These are phyloP conservation scores for Metrosideros polymorpha DNA, from an alignment of 441 rosid genomes.

Conservation along the genomic window DNA sequence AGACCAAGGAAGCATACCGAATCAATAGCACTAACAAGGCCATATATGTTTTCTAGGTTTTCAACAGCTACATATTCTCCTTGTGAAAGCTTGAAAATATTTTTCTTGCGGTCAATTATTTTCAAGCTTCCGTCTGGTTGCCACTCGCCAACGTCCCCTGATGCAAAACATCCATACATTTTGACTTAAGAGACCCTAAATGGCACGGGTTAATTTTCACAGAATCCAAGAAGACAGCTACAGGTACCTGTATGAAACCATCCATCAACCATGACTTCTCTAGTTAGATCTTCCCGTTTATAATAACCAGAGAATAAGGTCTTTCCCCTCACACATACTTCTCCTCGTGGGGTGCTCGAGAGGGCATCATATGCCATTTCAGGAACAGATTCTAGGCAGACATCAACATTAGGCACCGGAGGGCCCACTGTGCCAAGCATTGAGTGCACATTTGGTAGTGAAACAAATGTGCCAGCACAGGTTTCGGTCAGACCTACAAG, in stretches of 20 bases:
- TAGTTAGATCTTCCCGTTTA: constrained; percentile 87
- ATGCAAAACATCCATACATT: constrained; percentile 1
- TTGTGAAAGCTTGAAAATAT: constrained; percentile 95
- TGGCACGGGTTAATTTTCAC: background rate
- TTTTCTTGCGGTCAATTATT: constrained; percentile 85
- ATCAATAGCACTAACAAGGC: constrained; percentile 47
- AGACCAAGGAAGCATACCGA: constrained; percentile 30
- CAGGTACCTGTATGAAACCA: constrained; percentile 89
- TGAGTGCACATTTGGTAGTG: constrained; percentile 64
- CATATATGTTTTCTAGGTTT: constrained; percentile 75
- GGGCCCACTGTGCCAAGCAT: constrained; percentile 97
- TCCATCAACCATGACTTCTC: constrained; percentile 80
- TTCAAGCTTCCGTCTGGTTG: constrained; percentile 94
- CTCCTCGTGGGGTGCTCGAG: constrained; percentile 69
- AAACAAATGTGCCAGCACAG: constrained; percentile 93
- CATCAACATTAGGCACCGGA: constrained; percentile 90
- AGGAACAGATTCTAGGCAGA: constrained; percentile 81
- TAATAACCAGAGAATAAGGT: constrained; percentile 76
- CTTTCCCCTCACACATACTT: constrained; percentile 75
- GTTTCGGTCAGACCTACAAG: constrained; percentile 84
- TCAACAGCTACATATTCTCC: constrained; percentile 99
- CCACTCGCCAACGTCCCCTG: constrained; percentile 99
- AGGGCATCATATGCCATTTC: constrained; percentile 93
- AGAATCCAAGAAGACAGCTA: background rate
- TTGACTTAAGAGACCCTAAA: background rate